Conservation (phyloP, 2,329 filamentous ascomycete genomes). For the Fusarium fujikuroi region DNA sequence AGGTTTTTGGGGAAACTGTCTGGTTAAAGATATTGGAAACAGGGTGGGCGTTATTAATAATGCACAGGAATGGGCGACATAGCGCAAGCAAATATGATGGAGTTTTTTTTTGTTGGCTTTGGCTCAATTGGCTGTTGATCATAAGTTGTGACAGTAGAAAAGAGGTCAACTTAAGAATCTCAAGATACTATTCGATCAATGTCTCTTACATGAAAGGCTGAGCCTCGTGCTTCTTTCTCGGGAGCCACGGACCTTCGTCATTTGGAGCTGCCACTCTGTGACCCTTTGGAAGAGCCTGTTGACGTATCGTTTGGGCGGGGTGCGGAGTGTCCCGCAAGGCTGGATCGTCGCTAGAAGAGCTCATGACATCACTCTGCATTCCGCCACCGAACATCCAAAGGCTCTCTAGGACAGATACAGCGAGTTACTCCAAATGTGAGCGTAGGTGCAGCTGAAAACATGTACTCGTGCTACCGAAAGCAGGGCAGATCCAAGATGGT, state of each 20-base stretch:
- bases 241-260: conserved; percentile 30
- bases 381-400: conserved; percentile 37
- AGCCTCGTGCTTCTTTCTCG: conserved; percentile 4
- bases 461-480: conserved; percentile 27
- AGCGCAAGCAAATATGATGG: background rate
- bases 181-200: conserved; percentile 4
- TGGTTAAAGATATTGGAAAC: conserved; percentile 5
- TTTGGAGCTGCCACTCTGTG: background rate
- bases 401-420: conserved; percentile 12
- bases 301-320: conserved; percentile 33
- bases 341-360: conserved; percentile 21
- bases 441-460: conserved; percentile 20
- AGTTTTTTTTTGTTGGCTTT: background rate
- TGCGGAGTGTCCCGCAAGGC: conserved; percentile 35
- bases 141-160: background rate
- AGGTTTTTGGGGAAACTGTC: background rate
- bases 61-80: background rate
- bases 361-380: conserved; percentile 52
- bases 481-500: conserved; percentile 31
- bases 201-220: background rate
- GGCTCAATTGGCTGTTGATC: background rate
- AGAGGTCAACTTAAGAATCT: background rate
- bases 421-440: conserved; percentile 25
- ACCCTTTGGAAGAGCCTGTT: conserved; percentile 3
- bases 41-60: conserved; percentile 25